A percentile compares a stretch with the other conserved stretches of the same genome.
phyloP scores from a whole-genome alignment of 805 yeast genomes.

The Lipomyces sp. region DNA sequence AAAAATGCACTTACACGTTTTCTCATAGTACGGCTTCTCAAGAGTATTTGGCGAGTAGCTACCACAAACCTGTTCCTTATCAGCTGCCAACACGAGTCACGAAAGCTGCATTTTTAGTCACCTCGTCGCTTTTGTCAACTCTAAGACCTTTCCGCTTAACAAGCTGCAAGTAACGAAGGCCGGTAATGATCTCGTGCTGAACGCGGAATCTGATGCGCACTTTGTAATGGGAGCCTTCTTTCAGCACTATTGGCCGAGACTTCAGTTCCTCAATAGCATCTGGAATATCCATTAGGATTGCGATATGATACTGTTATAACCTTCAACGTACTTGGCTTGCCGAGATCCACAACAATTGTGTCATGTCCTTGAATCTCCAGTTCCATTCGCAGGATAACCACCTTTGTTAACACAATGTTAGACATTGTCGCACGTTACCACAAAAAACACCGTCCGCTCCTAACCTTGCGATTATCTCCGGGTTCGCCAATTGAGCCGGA shows the following conservation, averaged over 20 bases:
- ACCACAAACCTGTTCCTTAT: conserved; percentile 56
- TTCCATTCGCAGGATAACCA: conserved; percentile 78
- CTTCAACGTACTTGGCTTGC: conserved; percentile 50
- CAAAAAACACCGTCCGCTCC: not conserved
- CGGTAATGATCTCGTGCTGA: conserved; percentile 90
- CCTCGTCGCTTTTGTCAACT: conserved; percentile 84
- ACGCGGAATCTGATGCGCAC: conserved; percentile 77
- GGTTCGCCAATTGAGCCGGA: conserved; percentile 59
- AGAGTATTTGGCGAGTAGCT: conserved; percentile 87
- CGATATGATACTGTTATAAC: not conserved
- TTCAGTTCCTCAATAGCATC: conserved; percentile 62
- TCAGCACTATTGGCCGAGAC: conserved; percentile 72
- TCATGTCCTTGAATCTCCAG: conserved; percentile 68
- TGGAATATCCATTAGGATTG: not conserved
- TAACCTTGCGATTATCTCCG: conserved; percentile 61
- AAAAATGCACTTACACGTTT: conserved; percentile 46
- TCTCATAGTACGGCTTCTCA: conserved; percentile 75
- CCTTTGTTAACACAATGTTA: conserved; percentile 48
- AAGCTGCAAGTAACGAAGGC: conserved; percentile 81
- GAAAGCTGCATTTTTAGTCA: conserved; percentile 42
- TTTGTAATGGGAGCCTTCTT: conserved; percentile 76
- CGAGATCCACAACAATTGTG: conserved; percentile 72
- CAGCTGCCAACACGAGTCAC: not conserved
- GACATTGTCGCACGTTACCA: not conserved
- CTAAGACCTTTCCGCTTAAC: conserved; percentile 87